A percentile compares a stretch with the other conserved stretches of the same genome.
phyloP scores from a whole-genome alignment of 164 flowering plant species.

The Taxillus chinensis region DNA sequence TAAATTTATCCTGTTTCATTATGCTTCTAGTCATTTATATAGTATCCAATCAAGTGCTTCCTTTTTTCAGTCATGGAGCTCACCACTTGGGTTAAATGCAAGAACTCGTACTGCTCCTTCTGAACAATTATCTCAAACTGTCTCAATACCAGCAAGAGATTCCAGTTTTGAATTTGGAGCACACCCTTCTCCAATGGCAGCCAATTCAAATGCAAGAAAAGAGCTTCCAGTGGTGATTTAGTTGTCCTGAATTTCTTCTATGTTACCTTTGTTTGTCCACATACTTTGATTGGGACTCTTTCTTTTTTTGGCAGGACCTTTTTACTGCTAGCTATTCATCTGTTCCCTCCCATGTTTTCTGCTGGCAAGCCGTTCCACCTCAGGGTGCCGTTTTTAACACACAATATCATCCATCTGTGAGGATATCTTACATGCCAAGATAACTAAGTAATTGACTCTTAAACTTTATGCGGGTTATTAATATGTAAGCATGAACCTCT shows the following conservation, averaged over 20 bases:
- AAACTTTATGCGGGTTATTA: background rate
- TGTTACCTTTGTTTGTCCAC: background rate
- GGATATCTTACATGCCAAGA: conserved; percentile 12
- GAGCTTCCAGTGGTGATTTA: conserved; percentile 40
- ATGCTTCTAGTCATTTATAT: background rate
- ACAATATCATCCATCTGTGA: conserved; percentile 23
- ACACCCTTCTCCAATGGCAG: conserved; percentile 7
- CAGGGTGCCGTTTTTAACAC: conserved; percentile 23
- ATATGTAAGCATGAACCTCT: conserved; percentile 5
- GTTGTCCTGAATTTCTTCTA: background rate
- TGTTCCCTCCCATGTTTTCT: conserved; percentile 14
- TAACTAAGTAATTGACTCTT: background rate
- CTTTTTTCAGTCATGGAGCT: background rate
- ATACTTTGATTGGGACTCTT: too few relatives aligned
- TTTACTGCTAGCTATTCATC: conserved; percentile 27
- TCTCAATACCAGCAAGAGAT: conserved; percentile 7
- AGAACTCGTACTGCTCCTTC: background rate
- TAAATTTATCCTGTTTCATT: background rate
- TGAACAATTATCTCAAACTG: conserved; percentile 12
- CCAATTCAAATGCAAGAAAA: conserved; percentile 22
- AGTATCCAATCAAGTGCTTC: background rate
- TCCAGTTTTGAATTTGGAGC: conserved; percentile 2
- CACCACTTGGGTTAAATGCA: background rate
- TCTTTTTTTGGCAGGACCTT: conserved; percentile 32
- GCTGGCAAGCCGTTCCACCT: conserved; percentile 29